Percentiles rank a stretch among this genome's conserved stretches.
phyloP scores from a whole-genome alignment of 495 filamentous ascomycete genomes.

The Bacidia gigantensis region DNA sequence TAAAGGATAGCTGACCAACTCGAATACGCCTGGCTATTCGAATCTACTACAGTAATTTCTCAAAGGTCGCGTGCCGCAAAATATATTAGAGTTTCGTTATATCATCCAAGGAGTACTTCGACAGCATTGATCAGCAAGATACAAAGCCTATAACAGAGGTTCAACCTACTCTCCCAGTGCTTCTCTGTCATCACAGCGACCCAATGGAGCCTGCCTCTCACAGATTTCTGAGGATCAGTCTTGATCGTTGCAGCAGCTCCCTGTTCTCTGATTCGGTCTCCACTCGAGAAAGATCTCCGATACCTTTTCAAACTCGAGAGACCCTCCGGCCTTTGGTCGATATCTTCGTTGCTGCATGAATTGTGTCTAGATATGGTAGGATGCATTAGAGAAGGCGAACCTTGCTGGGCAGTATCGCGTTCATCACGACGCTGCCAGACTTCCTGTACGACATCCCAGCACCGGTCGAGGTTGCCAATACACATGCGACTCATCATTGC shows the following conservation, averaged over 20 bases:
- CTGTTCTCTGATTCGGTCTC: not conserved
- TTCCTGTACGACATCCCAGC: slow-evolving; percentile 63
- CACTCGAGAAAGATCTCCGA: not conserved
- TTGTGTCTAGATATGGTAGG: not conserved
- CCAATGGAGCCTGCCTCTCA: slow-evolving; percentile 60
- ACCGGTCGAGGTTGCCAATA: slow-evolving; percentile 59
- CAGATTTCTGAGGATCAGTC: slow-evolving; percentile 50
- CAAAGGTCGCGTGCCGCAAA: not conserved
- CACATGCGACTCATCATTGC: slow-evolving; percentile 49
- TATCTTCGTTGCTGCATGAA: not conserved
- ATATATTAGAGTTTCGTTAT: not conserved
- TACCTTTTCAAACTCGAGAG: not conserved
- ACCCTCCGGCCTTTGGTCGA: not conserved
- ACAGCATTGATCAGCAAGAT: not conserved
- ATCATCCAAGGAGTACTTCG: not conserved
- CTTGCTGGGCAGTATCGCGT: slow-evolving; percentile 17
- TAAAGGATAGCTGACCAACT: too few relatives aligned
- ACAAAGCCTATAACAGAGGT: too few relatives aligned
- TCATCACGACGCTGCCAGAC: slow-evolving; percentile 49
- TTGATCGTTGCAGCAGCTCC: slow-evolving; percentile 25
- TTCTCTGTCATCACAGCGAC: slow-evolving; percentile 68
- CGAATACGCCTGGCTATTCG: not conserved
- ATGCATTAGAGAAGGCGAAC: not conserved
- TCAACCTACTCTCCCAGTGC: slow-evolving; percentile 58
- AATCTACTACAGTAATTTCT: not conserved